Evolutionary conservation across 805 yeast genomes (phyloP), one percentile per base, ranked within the genome.

Genomic region (Saturnispora halmiae): DNA sequence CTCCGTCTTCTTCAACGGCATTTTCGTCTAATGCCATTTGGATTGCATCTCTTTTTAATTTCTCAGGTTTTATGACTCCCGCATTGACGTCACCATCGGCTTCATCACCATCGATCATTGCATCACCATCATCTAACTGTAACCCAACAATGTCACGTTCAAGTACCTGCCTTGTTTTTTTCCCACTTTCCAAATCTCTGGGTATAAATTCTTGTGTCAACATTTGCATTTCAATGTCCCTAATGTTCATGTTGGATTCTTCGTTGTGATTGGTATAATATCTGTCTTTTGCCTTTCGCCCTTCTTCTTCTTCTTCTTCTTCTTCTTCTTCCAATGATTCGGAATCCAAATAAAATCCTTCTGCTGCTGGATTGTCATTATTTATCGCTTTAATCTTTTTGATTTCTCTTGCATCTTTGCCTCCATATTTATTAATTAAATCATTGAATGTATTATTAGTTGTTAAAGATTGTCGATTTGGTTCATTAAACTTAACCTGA

Each of bases 171-270:
- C 42, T 16, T 7, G 42, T 39, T 21, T 18, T 27, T 13, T 33
- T 39, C 8, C 14, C 22, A 8, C 11, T 20, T 28, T 33, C 32
- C 10, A 27, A 9, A 4, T 22, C 37, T 9, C 33, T 27, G 6
- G 42, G 31, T 9, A 27, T 27, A 14, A 39, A 39, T 22, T 39
- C 42, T 18, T 39, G 37, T 3, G 32, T 39, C 21, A 39, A 15
- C 26, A 39, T 32, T 16, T 33, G 42, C 5, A 20, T 20, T 26
- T 39, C 42, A 22, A 33, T 33, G 10, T 19, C 32, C 19, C 34
- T 26, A 6, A 39, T 36, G 20, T 36, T 22, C 29, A 38, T 34
- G 3, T 36, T 16, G 18, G 14, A 13, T 9, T 38, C 26, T 2
- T 16, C n/a, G 7, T 37, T 20, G 3, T 22, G 31, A 22, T 22